These are phyloP conservation scores for Komagataella pastoris DNA, from an alignment of 805 yeast genomes.

Conservation along the genomic window DNA sequence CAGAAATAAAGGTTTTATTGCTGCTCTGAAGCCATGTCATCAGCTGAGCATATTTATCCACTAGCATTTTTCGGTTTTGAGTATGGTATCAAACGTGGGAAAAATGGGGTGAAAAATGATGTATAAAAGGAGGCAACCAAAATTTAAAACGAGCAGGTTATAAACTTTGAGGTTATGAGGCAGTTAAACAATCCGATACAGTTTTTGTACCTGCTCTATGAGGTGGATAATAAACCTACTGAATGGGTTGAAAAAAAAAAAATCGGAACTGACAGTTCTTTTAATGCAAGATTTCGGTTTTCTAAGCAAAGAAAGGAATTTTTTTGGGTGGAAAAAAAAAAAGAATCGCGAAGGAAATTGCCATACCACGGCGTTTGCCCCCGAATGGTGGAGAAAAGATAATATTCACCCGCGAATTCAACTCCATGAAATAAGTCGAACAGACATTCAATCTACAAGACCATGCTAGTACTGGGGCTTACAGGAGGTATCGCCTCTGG, in stretches of 20 bases:
- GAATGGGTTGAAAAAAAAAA: not conserved
- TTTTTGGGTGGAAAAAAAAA: not conserved
- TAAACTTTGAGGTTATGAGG: constrained; percentile 5
- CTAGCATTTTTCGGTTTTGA: not conserved
- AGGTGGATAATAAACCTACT: not conserved
- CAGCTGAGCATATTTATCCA: constrained; percentile 2
- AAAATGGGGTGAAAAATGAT: not conserved
- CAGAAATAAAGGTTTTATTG: constrained; percentile 19
- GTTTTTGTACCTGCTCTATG: not conserved
- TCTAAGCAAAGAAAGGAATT: not conserved
- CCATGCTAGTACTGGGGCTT: constrained; percentile 84
- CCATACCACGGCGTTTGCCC: not conserved
- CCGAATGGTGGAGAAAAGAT: not conserved
- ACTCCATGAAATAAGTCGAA: not conserved
- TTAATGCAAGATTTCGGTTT: not conserved
- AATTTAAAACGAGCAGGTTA: not conserved
- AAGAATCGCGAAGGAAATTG: not conserved
- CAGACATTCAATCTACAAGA: not conserved
- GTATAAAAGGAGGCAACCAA: not conserved
- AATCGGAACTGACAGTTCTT: not conserved
- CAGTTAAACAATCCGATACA: constrained; percentile 5
- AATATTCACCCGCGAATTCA: too few species aligned
- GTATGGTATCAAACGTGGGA: not conserved
- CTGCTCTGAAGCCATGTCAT: not conserved
- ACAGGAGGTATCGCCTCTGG: constrained; percentile 99